phyloP scores from a whole-genome alignment of 2,329 filamentous ascomycete genomes.

The Drechslerella coelobrocha region DNA sequence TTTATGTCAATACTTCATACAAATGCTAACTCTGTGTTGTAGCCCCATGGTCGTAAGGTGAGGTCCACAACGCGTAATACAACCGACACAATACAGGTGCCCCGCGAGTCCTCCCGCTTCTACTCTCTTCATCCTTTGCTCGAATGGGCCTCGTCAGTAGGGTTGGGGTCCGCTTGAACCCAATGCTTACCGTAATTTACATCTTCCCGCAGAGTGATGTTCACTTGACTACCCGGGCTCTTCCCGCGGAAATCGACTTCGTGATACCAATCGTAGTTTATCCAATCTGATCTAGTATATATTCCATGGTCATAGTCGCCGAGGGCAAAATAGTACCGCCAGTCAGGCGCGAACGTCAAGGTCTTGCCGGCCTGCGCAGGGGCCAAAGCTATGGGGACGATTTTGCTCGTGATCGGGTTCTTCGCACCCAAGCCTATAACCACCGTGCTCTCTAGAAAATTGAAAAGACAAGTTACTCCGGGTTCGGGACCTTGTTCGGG shows the following conservation, averaged over 20 bases:
- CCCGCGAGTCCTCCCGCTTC: no score
- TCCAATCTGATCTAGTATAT: neutral
- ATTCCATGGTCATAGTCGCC: neutral
- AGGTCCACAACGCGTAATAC: no score
- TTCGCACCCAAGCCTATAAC: conserved; percentile 24
- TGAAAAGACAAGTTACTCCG: conserved; percentile 1
- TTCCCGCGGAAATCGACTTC: conserved; percentile 27
- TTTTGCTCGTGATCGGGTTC: conserved; percentile 12
- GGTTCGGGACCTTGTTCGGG: no score
- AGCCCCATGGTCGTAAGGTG: no score
- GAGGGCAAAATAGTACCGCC: conserved; percentile 11
- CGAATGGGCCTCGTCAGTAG: no score
- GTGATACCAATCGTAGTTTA: conserved; percentile 4
- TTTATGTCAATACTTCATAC: no score
- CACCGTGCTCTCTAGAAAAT: conserved; percentile 4
- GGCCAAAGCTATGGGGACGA: conserved; percentile 15
- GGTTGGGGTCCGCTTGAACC: neutral
- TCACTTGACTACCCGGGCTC: conserved; percentile 14
- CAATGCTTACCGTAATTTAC: conserved; percentile 6
- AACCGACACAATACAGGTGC: no score
- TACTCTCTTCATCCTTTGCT: no score
- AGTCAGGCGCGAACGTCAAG: conserved; percentile 17
- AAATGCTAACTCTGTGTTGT: no score
- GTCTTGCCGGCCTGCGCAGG: conserved; percentile 13
- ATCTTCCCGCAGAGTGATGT: conserved; percentile 8